Base-by-base conservation (phyloP, 129 eudicot species). In the Erigeron canadensis region DNA sequence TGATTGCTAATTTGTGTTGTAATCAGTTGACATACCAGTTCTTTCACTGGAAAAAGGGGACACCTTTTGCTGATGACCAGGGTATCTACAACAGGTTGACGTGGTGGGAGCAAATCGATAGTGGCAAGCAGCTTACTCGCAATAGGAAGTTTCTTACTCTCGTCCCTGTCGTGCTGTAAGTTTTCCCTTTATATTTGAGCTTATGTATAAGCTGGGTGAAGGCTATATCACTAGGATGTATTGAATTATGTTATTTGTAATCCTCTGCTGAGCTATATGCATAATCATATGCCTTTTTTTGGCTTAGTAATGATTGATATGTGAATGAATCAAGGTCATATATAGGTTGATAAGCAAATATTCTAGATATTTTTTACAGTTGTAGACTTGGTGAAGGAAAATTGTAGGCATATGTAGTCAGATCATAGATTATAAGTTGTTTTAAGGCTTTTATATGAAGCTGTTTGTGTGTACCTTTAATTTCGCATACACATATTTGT, bases 1-100 rank as follows among this genome's bases (percentile, higher is more conserved):
- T 46, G 61, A 46, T 72, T 37, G 54, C 65, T 9, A 51, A 10
- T 61, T 62, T 77, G 61, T 75, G 70, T 69, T 81, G 15, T 63
- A 5, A 37, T 72, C 81, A 91, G 96, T 74, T 91, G 65, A 93
- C 98, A 12, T 93, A 89, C 83, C 91, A 89, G 28, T 93, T 73
- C 88, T 93, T 93, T 75, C 98, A 93, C 80, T 92, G 98, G 98
- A 89, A 86, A 87, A 92, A 92, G 79, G 98, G 98, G 46, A 92
- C 98, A 37, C 98, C 98, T 22, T 92, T 92, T 85, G 89, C 96
- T 64, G 98, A 88, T 70, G 98, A 92, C 78, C 98, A 93, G 81
- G 98, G 98, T 34, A 84, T 93, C 85, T 93, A 89, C 95, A 93
- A 93, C 81, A 87, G 96, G 67, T 75, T 89, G 85, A 93, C 98